A percentile compares a stretch with the other conserved stretches of the same genome.
These are phyloP conservation scores for Zasmidium cellare DNA, from an alignment of 2,329 filamentous ascomycete species.

Conservation along the genomic window DNA sequence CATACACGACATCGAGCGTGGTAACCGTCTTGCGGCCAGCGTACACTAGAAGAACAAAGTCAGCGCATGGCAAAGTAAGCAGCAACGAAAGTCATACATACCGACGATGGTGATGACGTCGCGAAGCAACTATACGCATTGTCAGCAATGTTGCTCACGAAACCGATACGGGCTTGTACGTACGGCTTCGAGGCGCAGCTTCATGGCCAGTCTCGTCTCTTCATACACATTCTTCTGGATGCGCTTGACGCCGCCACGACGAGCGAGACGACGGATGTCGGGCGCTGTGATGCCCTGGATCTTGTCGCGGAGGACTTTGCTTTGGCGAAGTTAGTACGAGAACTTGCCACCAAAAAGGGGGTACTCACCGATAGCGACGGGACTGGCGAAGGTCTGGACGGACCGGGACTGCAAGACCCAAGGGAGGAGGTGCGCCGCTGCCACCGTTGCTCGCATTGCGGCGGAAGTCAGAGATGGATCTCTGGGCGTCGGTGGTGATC, in stretches of 20 bases:
- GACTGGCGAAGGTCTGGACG: no score
- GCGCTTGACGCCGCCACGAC: slow-evolving; percentile 74
- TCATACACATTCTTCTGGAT: slow-evolving; percentile 67
- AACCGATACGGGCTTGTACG: slow-evolving; percentile 39
- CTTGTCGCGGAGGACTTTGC: slow-evolving; percentile 97
- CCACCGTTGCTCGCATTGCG: no score
- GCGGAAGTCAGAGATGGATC: no score
- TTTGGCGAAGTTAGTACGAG: slow-evolving; percentile 57
- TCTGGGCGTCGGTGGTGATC: no score
- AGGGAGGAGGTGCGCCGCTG: no score
- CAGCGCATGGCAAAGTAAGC: no score
- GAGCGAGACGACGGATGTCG: slow-evolving; percentile 64
- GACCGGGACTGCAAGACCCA: no score
- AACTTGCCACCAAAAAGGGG: no score
- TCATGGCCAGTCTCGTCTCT: slow-evolving; percentile 56
- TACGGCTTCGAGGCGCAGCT: slow-evolving; percentile 55
- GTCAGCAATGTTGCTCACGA: background rate
- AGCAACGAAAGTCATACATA: no score
- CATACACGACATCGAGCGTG: slow-evolving; percentile 52
- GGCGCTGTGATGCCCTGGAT: slow-evolving; percentile 93
- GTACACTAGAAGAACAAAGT: slow-evolving; percentile 51
- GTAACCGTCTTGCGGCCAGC: slow-evolving; percentile 61
- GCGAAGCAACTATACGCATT: background rate
- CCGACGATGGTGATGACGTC: background rate
- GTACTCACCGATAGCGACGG: slow-evolving; percentile 6